Base-by-base conservation (phyloP, 495 filamentous ascomycete genomes). In the Penicillium ochrochloron region DNA sequence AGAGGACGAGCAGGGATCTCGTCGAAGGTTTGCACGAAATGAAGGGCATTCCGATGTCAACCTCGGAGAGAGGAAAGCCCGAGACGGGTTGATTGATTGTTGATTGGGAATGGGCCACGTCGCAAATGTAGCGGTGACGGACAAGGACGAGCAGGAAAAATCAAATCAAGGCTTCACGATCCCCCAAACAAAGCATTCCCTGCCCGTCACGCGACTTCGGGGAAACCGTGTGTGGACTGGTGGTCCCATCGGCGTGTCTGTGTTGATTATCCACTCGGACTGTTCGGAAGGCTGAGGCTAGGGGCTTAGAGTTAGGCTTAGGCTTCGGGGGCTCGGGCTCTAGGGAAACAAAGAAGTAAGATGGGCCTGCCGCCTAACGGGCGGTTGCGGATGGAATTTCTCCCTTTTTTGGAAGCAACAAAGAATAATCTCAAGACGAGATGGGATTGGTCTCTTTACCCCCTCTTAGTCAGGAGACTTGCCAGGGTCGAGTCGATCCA, bases 221-320 rank as follows among this genome's bases (percentile, higher is more conserved):
- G 34, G 37, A 48, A 54, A 50, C 56, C 41, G 52, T 59, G 52
- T 59, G 25, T 27, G 25, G 25, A 27, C 25, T 27, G 25, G 57
- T 44, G 64, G 56, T 34, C 61, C 56, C 64, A 59, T 64, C 59
- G 57, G 67, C 76, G 76, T 78, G 76, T 80, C 64, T 64, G 68
- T 64, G 50, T 55, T 55, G 58, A 74, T 61, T 61, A 59, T 66
- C 78, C 76, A 80, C 73, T 79, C 78, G 78, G 78, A 78, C 66
- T 64, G 68, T 70, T 71, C 76, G 76, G 78, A 79, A 67, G 41
- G 41, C 25, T 58, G 29, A 54, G 25, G 31, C 27, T 34, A 34
- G 21, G 37, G 35, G 11, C 11, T 21, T 19, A 44, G 48, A 10
- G 5, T 56, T 25, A 35, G 14, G 14, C 3, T 35, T 37, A n/a